These are phyloP conservation scores for Cutaneotrichosporon cyanovorans DNA, from an alignment of 1,284 basidiomycete genomes.

Conservation along the genomic window DNA sequence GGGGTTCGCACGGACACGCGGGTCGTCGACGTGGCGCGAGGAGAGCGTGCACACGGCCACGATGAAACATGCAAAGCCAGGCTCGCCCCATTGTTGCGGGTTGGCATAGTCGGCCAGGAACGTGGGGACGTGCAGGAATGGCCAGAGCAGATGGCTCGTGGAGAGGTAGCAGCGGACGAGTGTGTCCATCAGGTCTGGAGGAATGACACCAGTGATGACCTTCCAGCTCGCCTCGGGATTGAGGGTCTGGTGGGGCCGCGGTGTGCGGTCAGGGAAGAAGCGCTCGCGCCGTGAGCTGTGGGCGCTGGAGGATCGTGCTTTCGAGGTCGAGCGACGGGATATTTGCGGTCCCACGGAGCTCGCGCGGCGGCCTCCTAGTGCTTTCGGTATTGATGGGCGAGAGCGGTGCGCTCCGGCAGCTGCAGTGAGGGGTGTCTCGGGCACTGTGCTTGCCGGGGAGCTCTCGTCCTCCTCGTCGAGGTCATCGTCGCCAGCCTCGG, in stretches of 20 bases:
- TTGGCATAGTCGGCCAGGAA: conserved; percentile 84
- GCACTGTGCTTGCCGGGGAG: not conserved
- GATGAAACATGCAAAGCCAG: conserved; percentile 82
- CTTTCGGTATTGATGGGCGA: conserved; percentile 5
- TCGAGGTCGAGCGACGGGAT: conserved; percentile 8
- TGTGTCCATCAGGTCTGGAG: conserved; percentile 80
- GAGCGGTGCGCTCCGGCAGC: too few relatives aligned
- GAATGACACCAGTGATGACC: conserved; percentile 74
- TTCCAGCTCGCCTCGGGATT: conserved; percentile 61
- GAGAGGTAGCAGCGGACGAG: conserved; percentile 56
- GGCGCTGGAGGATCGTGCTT: conserved; percentile 16
- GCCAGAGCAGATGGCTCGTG: conserved; percentile 82
- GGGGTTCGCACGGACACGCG: conserved; percentile 70
- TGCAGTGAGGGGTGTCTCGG: not conserved
- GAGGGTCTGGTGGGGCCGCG: conserved; percentile 59
- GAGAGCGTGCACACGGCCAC: conserved; percentile 80
- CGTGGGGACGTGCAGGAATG: conserved; percentile 80
- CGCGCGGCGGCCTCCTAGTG: conserved; percentile 11
- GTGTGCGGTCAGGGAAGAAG: conserved; percentile 58
- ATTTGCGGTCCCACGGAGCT: conserved; percentile 11
- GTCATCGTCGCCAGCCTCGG: conserved; percentile 48
- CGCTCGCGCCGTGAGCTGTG: conserved; percentile 26
- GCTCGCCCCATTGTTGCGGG: conserved; percentile 84
- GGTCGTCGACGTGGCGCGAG: conserved; percentile 81
- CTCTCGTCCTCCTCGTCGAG: conserved; percentile 3